A percentile compares a stretch with the other conserved stretches of the same genome.
Conservation (phyloP, 352 stramenopile genomes). For the Phytophthora brassicae region DNA sequence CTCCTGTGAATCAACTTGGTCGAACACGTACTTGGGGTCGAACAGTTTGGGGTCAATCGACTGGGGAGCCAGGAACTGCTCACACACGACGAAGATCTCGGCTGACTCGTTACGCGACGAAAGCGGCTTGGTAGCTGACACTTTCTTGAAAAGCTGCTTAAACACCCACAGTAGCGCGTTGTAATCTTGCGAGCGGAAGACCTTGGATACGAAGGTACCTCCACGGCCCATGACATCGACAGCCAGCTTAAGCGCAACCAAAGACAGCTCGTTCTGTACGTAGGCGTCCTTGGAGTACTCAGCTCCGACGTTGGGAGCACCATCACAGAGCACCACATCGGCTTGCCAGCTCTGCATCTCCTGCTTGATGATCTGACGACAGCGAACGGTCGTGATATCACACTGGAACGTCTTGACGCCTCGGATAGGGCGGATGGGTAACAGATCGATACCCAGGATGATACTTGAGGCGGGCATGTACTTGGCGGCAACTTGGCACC, state of each 20-base stretch:
- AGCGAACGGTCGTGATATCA: conserved; percentile 93
- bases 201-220: conserved; percentile 95
- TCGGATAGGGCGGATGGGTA: conserved; percentile 97
- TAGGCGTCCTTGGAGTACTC: conserved; percentile 99
- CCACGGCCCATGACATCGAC: conserved; percentile 95
- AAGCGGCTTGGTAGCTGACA: conserved; percentile 98
- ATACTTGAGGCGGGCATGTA: conserved; percentile 95
- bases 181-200: conserved; percentile 99
- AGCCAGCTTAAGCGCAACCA: conserved; percentile 97
- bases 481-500: conserved; percentile 94
- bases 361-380: conserved; percentile 91
- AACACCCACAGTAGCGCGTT: conserved; percentile 98
- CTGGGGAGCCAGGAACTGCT: conserved; percentile 94
- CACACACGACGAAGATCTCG: conserved; percentile 99
- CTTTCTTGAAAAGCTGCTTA: conserved; percentile 98
- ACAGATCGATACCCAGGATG: conserved; percentile 97
- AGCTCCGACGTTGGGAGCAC: conserved; percentile 98
- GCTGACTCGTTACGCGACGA: conserved; percentile 97
- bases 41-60: conserved; percentile 98
- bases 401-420: conserved; percentile 97
- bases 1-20: conserved; percentile 88
- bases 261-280: conserved; percentile 97
- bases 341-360: conserved; percentile 92
- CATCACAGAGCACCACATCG: conserved; percentile 99
- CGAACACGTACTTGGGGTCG: conserved; percentile 98